A percentile compares a stretch with the other conserved stretches of the same genome.
phyloP scores from a whole-genome alignment of 2,329 filamentous ascomycete genomes.

The Keithomyces neogunnii region DNA sequence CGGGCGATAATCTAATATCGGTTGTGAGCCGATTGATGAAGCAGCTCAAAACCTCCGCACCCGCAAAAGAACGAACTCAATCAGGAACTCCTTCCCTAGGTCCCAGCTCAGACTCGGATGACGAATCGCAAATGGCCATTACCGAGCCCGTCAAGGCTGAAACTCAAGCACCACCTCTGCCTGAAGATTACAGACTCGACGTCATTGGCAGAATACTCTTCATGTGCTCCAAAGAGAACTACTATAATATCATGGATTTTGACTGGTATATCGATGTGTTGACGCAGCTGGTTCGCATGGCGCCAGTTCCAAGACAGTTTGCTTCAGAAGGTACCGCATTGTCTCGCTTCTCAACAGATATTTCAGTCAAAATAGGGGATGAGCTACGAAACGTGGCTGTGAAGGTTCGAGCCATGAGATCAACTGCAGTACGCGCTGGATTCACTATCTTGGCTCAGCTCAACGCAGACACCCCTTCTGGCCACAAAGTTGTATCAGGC shows the following conservation, averaged over 20 bases:
- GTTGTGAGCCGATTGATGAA: conserved; percentile 83
- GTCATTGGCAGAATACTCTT: conserved; percentile 76
- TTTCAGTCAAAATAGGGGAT: conserved; percentile 67
- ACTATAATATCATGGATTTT: conserved; percentile 78
- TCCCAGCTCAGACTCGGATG: conserved; percentile 37
- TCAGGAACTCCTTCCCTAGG: conserved; percentile 37
- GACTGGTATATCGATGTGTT: conserved; percentile 96
- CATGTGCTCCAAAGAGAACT: conserved; percentile 87
- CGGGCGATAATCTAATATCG: conserved; percentile 70
- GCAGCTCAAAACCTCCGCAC: conserved; percentile 64
- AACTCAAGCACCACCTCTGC: conserved; percentile 51
- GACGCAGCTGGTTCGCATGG: conserved; percentile 71
- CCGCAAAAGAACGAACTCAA: conserved; percentile 36
- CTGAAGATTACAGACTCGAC: conserved; percentile 76
- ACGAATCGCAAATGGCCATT: conserved; percentile 38
- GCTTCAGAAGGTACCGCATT: conserved; percentile 23
- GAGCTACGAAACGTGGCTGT: conserved; percentile 88
- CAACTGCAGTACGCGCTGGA: conserved; percentile 73
- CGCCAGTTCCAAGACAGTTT: conserved; percentile 39
- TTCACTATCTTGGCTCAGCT: conserved; percentile 63
- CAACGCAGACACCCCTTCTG: conserved; percentile 40
- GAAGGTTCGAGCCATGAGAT: conserved; percentile 76
- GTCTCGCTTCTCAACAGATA: conserved; percentile 26
- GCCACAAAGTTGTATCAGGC: conserved; percentile 50
- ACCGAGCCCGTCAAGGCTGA: conserved; percentile 22